Percentiles rank a stretch among this genome's conserved stretches.
These are phyloP conservation scores for Hanseniaspora nectarophila DNA, from an alignment of 805 yeast genomes.

Conservation along the genomic window DNA sequence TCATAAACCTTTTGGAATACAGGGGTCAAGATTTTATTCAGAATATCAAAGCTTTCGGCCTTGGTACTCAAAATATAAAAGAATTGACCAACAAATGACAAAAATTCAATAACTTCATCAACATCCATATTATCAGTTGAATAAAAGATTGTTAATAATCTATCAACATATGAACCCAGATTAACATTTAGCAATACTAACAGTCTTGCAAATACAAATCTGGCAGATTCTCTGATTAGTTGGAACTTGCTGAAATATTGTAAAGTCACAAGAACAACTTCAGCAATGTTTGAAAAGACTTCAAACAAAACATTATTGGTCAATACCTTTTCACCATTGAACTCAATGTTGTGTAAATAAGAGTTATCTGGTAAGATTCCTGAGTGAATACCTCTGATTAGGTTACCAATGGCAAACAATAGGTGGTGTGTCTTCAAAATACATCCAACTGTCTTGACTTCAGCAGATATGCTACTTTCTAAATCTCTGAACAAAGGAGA, in stretches of 20 bases:
- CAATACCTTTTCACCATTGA: constrained; percentile 25
- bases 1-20: constrained; percentile 51
- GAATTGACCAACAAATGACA: constrained; percentile 78
- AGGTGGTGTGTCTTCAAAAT: constrained; percentile 75
- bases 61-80: constrained; percentile 63
- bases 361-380: constrained; percentile 30
- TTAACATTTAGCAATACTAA: constrained; percentile 55
- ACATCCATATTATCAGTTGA: constrained; percentile 40
- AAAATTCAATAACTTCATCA: constrained; percentile 64
- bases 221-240: constrained; percentile 67
- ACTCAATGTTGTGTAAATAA: constrained; percentile 29
- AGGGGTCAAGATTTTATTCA: constrained; percentile 66
- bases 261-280: constrained; percentile 71
- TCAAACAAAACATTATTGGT: constrained; percentile 28
- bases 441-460: constrained; percentile 33
- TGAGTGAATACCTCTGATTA: constrained; percentile 70
- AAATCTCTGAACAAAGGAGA: constrained; percentile 64
- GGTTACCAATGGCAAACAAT: constrained; percentile 78
- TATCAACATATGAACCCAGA: constrained; percentile 46
- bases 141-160: constrained; percentile 57
- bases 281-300: constrained; percentile 57
- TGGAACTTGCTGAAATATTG: constrained; percentile 59
- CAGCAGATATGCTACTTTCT: constrained; percentile 49
- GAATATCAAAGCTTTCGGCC: constrained; percentile 55
- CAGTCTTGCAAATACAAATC: constrained; percentile 78